phyloP scores from a whole-genome alignment of 345 rosid genomes.

The Eucalyptus microcorys region DNA sequence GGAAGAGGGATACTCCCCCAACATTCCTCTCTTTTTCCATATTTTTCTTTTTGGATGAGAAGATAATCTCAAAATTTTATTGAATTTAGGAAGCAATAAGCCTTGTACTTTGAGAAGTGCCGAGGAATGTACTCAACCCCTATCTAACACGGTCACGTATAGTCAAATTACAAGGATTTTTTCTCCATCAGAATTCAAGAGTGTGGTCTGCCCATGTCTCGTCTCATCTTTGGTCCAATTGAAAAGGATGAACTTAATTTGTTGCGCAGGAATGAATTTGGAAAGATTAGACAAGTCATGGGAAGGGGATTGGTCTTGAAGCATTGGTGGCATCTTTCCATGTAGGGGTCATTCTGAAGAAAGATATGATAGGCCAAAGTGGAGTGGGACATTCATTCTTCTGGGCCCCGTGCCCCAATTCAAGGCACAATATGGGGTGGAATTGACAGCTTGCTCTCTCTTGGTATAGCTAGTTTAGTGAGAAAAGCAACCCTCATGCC shows the following conservation, averaged over 20 bases:
- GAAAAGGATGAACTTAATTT: neutral
- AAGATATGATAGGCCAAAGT: neutral
- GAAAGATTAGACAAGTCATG: neutral
- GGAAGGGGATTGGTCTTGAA: neutral
- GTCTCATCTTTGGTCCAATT: neutral
- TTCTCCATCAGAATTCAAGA: neutral
- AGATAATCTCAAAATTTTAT: neutral
- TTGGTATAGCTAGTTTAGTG: neutral
- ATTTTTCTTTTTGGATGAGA: neutral
- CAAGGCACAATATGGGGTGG: neutral
- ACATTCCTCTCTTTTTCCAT: neutral
- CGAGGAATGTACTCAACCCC: no score
- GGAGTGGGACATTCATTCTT: neutral
- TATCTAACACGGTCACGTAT: rapidly evolving
- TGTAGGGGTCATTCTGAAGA: neutral
- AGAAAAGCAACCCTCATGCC: neutral
- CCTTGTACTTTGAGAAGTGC: neutral
- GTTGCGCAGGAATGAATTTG: neutral
- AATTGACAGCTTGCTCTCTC: neutral
- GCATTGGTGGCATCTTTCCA: neutral
- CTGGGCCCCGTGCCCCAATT: neutral
- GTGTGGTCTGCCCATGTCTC: neutral
- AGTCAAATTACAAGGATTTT: neutral
- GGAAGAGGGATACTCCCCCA: neutral
- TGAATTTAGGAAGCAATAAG: neutral